Percentiles rank a stretch among this genome's conserved stretches.
Evolutionary conservation across 1,284 basidiomycete genomes (phyloP).

Genomic region (Volvariella surrecta): DNA sequence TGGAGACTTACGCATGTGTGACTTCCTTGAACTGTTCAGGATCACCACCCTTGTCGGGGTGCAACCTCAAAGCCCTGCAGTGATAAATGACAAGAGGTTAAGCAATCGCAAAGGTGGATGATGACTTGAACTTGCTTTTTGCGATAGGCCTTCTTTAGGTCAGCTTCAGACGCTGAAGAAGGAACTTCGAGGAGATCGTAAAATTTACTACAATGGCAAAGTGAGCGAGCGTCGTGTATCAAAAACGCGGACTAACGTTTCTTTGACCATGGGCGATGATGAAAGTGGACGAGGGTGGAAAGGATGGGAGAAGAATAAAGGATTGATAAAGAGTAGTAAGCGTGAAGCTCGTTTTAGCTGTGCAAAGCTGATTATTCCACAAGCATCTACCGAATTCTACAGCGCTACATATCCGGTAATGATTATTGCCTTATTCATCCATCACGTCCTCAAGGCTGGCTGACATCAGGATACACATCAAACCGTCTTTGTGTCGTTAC

Average conservation of each 20-base stretch:
- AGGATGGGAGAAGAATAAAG: constrained; percentile 6
- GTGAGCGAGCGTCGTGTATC: neutral
- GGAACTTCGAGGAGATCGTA: constrained; percentile 82
- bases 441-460: constrained; percentile 10
- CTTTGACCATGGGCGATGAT: constrained; percentile 18
- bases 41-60: constrained; percentile 97
- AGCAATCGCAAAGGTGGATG: constrained; percentile 7
- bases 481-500: constrained; percentile 86
- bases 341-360: constrained; percentile 13
- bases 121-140: constrained; percentile 52
- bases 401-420: constrained; percentile 27
- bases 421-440: neutral
- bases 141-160: constrained; percentile 92
- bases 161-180: constrained; percentile 69
- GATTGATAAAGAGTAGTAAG: constrained; percentile 6
- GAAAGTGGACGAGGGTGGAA: constrained; percentile 7
- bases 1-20: constrained; percentile 81
- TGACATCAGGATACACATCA: constrained; percentile 84
- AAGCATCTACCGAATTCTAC: constrained; percentile 32
- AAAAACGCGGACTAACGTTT: constrained; percentile 17
- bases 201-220: constrained; percentile 54
- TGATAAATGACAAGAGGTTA: constrained; percentile 9
- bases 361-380: constrained; percentile 30
- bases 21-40: constrained; percentile 98
- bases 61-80: constrained; percentile 76